Evolutionary conservation across 257 asterid species (phyloP).

Genomic region (Primulina eburnea): DNA sequence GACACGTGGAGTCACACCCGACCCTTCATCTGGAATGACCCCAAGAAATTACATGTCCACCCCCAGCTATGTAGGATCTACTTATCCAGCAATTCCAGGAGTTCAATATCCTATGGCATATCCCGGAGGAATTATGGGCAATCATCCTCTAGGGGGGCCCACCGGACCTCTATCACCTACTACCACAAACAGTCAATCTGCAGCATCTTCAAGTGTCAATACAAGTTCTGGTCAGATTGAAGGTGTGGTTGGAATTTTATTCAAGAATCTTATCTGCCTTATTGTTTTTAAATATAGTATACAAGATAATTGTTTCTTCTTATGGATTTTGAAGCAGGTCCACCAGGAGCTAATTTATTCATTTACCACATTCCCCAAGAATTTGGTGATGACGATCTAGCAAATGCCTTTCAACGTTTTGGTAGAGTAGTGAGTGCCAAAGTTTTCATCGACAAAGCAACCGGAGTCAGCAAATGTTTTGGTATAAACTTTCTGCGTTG

Average conservation of each 20-base stretch:
- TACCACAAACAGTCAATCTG: slow-evolving; percentile 56
- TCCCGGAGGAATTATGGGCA: slow-evolving; percentile 53
- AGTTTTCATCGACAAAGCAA: slow-evolving; percentile 86
- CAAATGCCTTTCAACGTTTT: slow-evolving; percentile 67
- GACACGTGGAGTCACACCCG: slow-evolving; percentile 58
- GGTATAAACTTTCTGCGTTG: slow-evolving; percentile 43
- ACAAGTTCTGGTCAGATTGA: slow-evolving; percentile 75
- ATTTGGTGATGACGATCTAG: slow-evolving; percentile 87
- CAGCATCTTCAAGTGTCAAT: slow-evolving; percentile 89
- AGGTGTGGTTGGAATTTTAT: slow-evolving; percentile 52
- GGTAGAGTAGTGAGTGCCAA: slow-evolving; percentile 92
- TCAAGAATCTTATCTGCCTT: slow-evolving; percentile 13
- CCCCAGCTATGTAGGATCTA: slow-evolving; percentile 55
- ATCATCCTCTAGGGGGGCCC: neutral
- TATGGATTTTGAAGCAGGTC: slow-evolving; percentile 55
- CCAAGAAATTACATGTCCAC: slow-evolving; percentile 67
- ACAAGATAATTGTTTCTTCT: neutral
- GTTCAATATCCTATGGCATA: slow-evolving; percentile 69
- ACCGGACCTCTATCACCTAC: slow-evolving; percentile 36
- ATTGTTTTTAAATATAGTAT: neutral
- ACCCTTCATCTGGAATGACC: slow-evolving; percentile 61
- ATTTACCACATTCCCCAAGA: slow-evolving; percentile 97
- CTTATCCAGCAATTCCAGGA: slow-evolving; percentile 63
- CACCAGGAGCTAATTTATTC: slow-evolving; percentile 91
- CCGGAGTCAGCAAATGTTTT: slow-evolving; percentile 92